These are phyloP conservation scores for Microbotryum violaceum DNA, from an alignment of 1,284 basidiomycete species.

Conservation along the genomic window DNA sequence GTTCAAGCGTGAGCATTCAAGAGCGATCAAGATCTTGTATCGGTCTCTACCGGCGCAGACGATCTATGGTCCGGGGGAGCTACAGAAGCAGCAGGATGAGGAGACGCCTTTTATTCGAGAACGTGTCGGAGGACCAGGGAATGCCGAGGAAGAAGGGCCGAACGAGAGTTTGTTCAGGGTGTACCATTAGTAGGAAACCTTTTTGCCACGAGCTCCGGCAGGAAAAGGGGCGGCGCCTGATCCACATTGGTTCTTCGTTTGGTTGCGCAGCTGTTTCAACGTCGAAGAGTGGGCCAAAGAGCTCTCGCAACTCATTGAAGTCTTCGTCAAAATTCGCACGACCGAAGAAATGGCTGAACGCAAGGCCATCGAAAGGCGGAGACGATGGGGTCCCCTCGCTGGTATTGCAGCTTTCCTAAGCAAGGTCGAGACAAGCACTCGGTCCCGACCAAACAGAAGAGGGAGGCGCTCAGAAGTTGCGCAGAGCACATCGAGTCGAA, in stretches of 20 bases:
- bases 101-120: slow-evolving; percentile 6
- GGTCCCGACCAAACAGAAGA: too few relatives aligned
- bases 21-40: slow-evolving; percentile 25
- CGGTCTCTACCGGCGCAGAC: slow-evolving; percentile 17
- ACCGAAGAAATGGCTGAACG: slow-evolving; percentile 26
- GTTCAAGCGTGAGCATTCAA: slow-evolving; percentile 53
- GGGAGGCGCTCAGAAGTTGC: too few relatives aligned
- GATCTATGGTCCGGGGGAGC: slow-evolving; percentile 6
- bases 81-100: neutral
- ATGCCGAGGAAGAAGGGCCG: slow-evolving; percentile 25
- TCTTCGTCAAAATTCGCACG: slow-evolving; percentile 39
- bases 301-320: slow-evolving; percentile 67
- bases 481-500: too few relatives aligned
- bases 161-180: slow-evolving; percentile 65
- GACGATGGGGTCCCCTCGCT: slow-evolving; percentile 13
- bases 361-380: neutral
- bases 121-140: neutral
- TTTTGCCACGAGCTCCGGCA: slow-evolving; percentile 35
- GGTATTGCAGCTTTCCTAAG: neutral
- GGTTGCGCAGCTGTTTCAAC: slow-evolving; percentile 58
- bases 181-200: slow-evolving; percentile 48
- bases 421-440: too few relatives aligned
- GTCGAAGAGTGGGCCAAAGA: slow-evolving; percentile 84
- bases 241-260: neutral
- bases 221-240: too few relatives aligned